phyloP scores from a whole-genome alignment of 1,284 basidiomycete genomes.

The Leccinum angustisporum region DNA sequence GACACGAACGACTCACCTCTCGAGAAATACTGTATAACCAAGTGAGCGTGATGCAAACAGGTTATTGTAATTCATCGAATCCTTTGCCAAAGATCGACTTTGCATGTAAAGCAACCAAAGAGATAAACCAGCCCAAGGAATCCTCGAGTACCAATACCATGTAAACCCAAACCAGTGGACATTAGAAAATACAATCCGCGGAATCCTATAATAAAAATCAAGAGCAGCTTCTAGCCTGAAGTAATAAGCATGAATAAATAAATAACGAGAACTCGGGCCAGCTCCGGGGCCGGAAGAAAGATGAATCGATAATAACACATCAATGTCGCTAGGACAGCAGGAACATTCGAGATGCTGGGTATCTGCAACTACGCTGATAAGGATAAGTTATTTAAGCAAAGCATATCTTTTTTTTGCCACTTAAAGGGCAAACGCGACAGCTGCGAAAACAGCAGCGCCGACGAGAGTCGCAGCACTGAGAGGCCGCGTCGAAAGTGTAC shows the following conservation, averaged over 20 bases:
- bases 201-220: slow-evolving; percentile 10
- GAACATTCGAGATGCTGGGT: slow-evolving; percentile 7
- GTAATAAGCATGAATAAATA: slow-evolving; percentile 16
- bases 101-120: slow-evolving; percentile 6
- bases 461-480: slow-evolving; percentile 21
- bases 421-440: slow-evolving; percentile 21
- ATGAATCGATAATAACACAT: background rate
- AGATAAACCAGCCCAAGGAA: slow-evolving; percentile 7
- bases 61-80: slow-evolving; percentile 4
- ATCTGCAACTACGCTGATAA: slow-evolving; percentile 12
- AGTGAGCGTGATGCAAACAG: background rate
- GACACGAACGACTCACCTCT: background rate
- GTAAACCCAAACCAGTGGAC: slow-evolving; percentile 18
- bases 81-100: slow-evolving; percentile 13
- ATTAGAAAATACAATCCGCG: slow-evolving; percentile 1
- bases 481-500: slow-evolving; percentile 21
- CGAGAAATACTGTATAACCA: background rate
- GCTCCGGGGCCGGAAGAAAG: background rate
- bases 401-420: background rate
- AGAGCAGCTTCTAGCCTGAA: slow-evolving; percentile 12
- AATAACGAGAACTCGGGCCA: slow-evolving; percentile 4
- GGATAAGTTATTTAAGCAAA: background rate
- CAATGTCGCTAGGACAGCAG: slow-evolving; percentile 27
- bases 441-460: slow-evolving; percentile 13
- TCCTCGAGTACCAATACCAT: slow-evolving; percentile 2